phyloP scores from a whole-genome alignment of 108 stramenopile genomes.

The Cylindrotheca fusiformis region DNA sequence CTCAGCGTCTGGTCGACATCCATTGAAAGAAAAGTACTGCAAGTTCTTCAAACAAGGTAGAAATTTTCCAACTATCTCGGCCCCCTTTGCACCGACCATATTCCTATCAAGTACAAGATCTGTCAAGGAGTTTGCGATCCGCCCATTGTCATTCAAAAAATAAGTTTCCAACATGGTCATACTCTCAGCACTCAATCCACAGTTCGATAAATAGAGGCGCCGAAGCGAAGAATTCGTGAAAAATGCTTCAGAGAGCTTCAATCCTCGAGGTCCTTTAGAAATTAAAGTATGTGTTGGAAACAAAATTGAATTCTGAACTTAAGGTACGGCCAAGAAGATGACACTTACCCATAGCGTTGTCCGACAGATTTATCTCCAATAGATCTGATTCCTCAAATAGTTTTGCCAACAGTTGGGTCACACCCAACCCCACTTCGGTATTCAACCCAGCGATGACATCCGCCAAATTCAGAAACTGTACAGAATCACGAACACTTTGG shows the following conservation, averaged over 20 bases:
- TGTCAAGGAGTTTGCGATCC: slow-evolving; percentile 4
- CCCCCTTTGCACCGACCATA: slow-evolving; percentile 32
- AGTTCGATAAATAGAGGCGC: slow-evolving; percentile 19
- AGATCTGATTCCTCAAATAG: slow-evolving; percentile 19
- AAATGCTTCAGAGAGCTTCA: slow-evolving; percentile 11
- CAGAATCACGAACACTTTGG: background rate
- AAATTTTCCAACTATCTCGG: slow-evolving; percentile 8
- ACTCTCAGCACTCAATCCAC: slow-evolving; percentile 22
- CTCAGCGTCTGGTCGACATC: slow-evolving; percentile 15
- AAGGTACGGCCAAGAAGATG: background rate
- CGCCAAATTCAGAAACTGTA: slow-evolving; percentile 9
- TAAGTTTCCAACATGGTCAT: slow-evolving; percentile 10
- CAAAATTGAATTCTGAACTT: too few species aligned
- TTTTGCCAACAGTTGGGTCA: slow-evolving; percentile 14
- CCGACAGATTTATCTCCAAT: slow-evolving; percentile 21
- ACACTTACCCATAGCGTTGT: slow-evolving; percentile 36
- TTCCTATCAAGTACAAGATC: slow-evolving; percentile 22
- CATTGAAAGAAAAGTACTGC: slow-evolving; percentile 16
- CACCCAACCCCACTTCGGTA: slow-evolving; percentile 21
- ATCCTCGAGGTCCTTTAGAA: slow-evolving; percentile 6
- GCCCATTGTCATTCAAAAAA: slow-evolving; percentile 5
- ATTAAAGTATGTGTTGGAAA: background rate
- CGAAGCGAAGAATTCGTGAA: slow-evolving; percentile 12
- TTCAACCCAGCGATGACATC: slow-evolving; percentile 34
- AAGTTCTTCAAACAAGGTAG: slow-evolving; percentile 5